Base-by-base conservation (phyloP, 805 yeast species). In the Kluyveromyces starmeri region DNA sequence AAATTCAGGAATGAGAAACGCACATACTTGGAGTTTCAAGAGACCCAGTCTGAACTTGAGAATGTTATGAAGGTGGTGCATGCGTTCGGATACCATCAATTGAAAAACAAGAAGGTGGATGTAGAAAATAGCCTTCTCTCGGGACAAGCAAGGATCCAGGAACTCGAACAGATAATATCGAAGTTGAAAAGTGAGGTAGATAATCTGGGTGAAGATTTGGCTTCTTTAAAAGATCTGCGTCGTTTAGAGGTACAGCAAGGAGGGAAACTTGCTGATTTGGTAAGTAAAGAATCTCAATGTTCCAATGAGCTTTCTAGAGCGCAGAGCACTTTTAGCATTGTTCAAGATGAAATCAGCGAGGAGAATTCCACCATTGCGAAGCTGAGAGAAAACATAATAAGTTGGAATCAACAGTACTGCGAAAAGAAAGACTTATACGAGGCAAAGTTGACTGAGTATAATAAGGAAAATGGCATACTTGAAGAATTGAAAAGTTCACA, bases 1-100 rank as follows among this genome's bases (percentile, higher is more conserved):
- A 78, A 79, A 48, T 64, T 88, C 32, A 70, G 94, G 41, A 70
- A 70, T 36, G 96, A 89, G 47, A 89, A 86, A 59, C 72, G 92
- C 48, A 66, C 75, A 18, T 88, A 81, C 49, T 57, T 86, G 22
- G 96, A 89, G 50, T 88, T 71, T 55, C 96, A 89, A 60, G 85
- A 82, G 38, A 73, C 82, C 8, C 92, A 83, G 47, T 67, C 83
- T 5, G 86, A 83, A 47, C 62, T 83, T 39, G 96, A 89, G 55
- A 76, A 78, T 27, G 59, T 82, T 21, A 68, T 81, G 12, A 70
- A 82, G 45, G 69, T 84, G 1, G 82, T 85, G 2, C 78, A 78
- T 32, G 88, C 95, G 7, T 81, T 81, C 52, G 86, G 82, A 47
- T 88, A 73, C 51, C 52, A 66, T 21, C 47, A 50, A 12, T 61